Percentiles rank a stretch among this genome's conserved stretches.
Evolutionary conservation across 768 basidiomycete genomes (phyloP).

Genomic region (Pleurotus tuber-regium): DNA sequence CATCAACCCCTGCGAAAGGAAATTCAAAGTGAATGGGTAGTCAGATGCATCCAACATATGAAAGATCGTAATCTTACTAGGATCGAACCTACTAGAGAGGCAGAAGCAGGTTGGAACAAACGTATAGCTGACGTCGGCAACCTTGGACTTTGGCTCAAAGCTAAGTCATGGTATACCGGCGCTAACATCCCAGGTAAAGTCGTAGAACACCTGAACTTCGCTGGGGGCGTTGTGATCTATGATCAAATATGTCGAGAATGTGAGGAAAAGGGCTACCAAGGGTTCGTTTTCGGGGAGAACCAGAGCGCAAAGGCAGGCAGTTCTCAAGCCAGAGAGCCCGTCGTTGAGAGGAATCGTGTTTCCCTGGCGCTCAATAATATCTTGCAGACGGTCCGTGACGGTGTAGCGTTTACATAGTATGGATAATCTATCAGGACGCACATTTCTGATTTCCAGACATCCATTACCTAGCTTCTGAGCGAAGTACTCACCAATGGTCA

Average conservation of each 20-base stretch:
- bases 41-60: conserved; percentile 11
- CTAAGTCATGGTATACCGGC: conserved; percentile 16
- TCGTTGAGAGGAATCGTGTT: too few species aligned
- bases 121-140: conserved; percentile 1
- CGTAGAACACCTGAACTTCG: conserved; percentile 14
- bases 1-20: conserved; percentile 10
- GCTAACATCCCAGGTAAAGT: conserved; percentile 14
- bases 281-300: conserved; percentile 7
- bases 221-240: conserved; percentile 14
- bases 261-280: conserved; percentile 17
- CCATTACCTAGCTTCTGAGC: too few species aligned
- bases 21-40: conserved; percentile 18
- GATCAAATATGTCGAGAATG: conserved; percentile 4
- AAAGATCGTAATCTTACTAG: conserved; percentile 1
- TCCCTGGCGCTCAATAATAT: too few species aligned
- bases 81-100: conserved; percentile 12
- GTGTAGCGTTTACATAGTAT: too few species aligned
- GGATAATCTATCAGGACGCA: too few species aligned
- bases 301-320: too few species aligned
- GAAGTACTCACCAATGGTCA: too few species aligned
- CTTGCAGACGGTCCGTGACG: too few species aligned
- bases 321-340: too few species aligned
- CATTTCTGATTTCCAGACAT: too few species aligned
- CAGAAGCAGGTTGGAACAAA: conserved; percentile 13
- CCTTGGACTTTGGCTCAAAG: conserved; percentile 1